These are phyloP conservation scores for Chrysanthemum lavandulifolium DNA, from an alignment of 129 eudicot genomes.

Conservation along the genomic window DNA sequence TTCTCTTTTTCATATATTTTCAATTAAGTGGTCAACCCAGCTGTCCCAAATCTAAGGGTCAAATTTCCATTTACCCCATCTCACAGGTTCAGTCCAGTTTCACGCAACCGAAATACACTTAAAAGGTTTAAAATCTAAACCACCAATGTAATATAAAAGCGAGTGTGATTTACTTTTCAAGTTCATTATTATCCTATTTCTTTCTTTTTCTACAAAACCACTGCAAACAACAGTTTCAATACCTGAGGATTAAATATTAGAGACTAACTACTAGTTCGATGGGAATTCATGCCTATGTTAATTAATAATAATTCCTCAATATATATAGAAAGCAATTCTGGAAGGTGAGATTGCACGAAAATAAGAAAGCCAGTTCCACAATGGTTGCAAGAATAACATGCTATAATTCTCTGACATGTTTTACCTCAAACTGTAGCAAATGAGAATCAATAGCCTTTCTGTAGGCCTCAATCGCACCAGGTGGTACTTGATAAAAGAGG, in stretches of 20 bases:
- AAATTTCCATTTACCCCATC: not conserved
- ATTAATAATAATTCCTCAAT: not conserved
- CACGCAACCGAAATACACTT: not conserved
- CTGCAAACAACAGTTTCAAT: not conserved
- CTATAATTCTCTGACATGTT: constrained; percentile 3
- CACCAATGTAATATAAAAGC: not conserved
- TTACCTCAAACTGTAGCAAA: constrained; percentile 63
- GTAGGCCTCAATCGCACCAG: constrained; percentile 85
- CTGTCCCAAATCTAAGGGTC: not conserved
- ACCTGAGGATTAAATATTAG: not conserved
- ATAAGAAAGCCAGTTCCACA: not conserved
- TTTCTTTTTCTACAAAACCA: not conserved
- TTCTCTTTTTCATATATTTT: not conserved
- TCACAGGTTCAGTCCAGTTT: constrained; percentile 1
- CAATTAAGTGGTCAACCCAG: not conserved
- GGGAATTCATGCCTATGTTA: not conserved
- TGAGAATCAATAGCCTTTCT: constrained; percentile 69
- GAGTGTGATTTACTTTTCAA: no score
- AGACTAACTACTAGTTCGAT: not conserved
- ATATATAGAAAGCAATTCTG: constrained; percentile 1
- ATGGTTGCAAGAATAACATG: constrained; percentile 11
- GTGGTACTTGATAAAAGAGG: constrained; percentile 74
- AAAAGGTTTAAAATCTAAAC: not conserved
- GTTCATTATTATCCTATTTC: no score
- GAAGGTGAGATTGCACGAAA: not conserved